Base-by-base conservation (phyloP, 2,329 filamentous ascomycete genomes). In the Colletotrichum filicis region DNA sequence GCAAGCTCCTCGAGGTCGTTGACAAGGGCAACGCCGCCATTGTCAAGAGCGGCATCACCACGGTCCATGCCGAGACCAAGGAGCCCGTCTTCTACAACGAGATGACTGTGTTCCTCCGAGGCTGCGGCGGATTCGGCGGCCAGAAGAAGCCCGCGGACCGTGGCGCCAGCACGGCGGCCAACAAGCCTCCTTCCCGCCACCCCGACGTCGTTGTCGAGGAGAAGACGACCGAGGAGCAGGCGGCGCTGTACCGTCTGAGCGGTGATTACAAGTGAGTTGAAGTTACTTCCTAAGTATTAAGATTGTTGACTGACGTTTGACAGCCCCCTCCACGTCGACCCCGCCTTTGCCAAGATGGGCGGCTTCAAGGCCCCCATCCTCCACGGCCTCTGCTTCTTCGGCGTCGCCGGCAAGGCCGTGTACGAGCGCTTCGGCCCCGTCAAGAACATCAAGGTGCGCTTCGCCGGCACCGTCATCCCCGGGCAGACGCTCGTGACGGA, bases 51-150 rank as follows among this genome's bases (percentile, higher is more conserved):
- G 94, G 93, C 75, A 92, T 92, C 77, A 94, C 92, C 42, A 98
- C 97, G 58, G 92, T 95, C 82, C 92, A 98, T 81, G 94, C 94
- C 72, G 92, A 91, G 77, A 97, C 92, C 0, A 94, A 95, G 77
- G 94, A 97, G 82, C 93, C 97, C 73, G 86, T 99, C 76, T 98
- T 98, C 86, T 98, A 98, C 88, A 98, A 98, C 85, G 97, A 99
- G 84, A 91, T 90, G 75, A 96, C 93, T n/a, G 91, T 95, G 76
- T 98, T 99, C 87, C 91, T 99, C 76, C 92, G 96, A 71, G 96
- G 96, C 61, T 93, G 92, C 71, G 97, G 97, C 76, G 95, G 95
- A 68, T 98, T 98, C 79, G 95, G 93, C 68, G 97, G 97, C 9
- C 89, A 92, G 66, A 92, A 91, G 83, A 96, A 95, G 85, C 91